phyloP scores from a whole-genome alignment of 345 rosid species.

The Arabis hirsuta region DNA sequence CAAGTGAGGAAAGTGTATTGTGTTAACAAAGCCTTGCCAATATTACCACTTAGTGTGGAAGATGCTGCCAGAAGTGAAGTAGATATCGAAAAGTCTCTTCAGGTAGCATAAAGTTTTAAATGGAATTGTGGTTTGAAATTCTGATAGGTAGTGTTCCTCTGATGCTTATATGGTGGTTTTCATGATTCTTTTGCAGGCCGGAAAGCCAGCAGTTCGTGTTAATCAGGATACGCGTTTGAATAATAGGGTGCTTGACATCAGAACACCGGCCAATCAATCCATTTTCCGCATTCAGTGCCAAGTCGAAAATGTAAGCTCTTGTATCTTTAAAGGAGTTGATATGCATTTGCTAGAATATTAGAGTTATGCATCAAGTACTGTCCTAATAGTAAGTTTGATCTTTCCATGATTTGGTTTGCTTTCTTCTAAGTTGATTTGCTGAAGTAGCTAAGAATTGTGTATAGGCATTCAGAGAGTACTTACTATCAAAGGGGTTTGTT shows the following conservation, averaged over 20 bases:
- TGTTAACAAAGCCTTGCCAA: constrained; percentile 53
- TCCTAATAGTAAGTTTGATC: no score
- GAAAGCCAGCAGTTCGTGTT: constrained; percentile 62
- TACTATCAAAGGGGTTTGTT: constrained; percentile 56
- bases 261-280: constrained; percentile 74
- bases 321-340: no score
- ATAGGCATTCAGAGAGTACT: constrained; percentile 65
- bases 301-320: constrained; percentile 13
- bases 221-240: constrained; percentile 73
- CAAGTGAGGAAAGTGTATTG: constrained; percentile 61
- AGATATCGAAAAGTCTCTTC: constrained; percentile 48
- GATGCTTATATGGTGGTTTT: background rate
- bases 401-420: background rate
- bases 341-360: no score
- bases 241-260: constrained; percentile 60
- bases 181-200: constrained; percentile 48
- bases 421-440: background rate
- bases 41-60: constrained; percentile 43
- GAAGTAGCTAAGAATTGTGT: constrained; percentile 22
- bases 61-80: constrained; percentile 27
- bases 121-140: background rate
- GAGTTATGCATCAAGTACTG: background rate
- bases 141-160: background rate
- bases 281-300: constrained; percentile 65
- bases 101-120: constrained; percentile 41